Conservation (phyloP, 345 rosid species). For the Sonneratia caseolaris region DNA sequence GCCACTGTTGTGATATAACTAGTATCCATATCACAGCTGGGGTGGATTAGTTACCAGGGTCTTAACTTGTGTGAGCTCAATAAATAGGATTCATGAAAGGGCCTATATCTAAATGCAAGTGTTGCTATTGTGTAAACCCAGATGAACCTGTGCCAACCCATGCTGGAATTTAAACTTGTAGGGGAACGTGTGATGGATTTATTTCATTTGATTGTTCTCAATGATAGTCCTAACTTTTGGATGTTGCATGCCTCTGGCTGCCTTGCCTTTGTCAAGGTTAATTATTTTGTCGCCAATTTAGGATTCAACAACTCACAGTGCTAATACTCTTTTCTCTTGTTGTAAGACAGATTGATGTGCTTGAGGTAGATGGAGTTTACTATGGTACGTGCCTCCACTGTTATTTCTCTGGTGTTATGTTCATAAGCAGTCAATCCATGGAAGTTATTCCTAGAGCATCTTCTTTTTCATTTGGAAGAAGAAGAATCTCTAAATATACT, state of each 20-base stretch:
- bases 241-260: not conserved
- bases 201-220: not conserved
- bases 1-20: not conserved
- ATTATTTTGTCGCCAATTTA: not conserved
- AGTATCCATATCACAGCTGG: not conserved
- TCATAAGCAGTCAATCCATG: not conserved
- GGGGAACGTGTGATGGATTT: not conserved
- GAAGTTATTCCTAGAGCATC: not conserved
- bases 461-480: not conserved
- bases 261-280: not conserved
- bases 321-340: not conserved
- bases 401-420: too few species aligned
- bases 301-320: not conserved
- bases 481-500: not conserved
- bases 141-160: not conserved
- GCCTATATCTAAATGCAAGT: not conserved
- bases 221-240: not conserved
- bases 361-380: conserved; percentile 85
- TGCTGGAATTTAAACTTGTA: not conserved
- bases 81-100: not conserved
- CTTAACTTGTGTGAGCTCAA: not conserved
- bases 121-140: not conserved
- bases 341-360: conserved; percentile 80
- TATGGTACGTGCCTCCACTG: conserved; percentile 33
- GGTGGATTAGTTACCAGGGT: not conserved